Conservation (phyloP, 2,329 filamentous ascomycete species). For the Colletotrichum musicola region DNA sequence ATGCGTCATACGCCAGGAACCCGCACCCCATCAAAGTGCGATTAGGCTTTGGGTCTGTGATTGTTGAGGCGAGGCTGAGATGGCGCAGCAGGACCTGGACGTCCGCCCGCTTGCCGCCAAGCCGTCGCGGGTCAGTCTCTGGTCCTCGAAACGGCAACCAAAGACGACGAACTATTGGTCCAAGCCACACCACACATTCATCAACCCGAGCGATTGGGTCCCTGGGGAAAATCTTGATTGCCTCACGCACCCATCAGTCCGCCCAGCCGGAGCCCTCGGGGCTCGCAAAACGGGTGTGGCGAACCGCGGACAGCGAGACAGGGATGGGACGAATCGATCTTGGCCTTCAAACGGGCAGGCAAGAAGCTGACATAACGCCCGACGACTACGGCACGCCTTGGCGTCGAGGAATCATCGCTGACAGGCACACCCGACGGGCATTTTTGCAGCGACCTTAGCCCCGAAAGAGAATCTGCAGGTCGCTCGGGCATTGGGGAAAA, state of each 20-base stretch:
- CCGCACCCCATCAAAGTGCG: not conserved
- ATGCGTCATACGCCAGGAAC: conserved; percentile 8
- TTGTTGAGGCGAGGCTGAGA: conserved; percentile 25
- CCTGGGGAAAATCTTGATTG: not conserved
- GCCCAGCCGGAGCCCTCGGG: conserved; percentile 34
- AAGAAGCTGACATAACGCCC: conserved; percentile 18
- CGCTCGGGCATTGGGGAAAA: not conserved
- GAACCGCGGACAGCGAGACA: not conserved
- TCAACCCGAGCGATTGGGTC: conserved; percentile 1
- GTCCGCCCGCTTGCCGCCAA: conserved; percentile 4
- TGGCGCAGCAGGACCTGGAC: conserved; percentile 24
- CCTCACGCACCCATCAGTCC: not conserved
- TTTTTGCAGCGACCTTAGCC: not conserved
- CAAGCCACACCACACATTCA: conserved; percentile 11
- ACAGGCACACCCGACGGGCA: conserved; percentile 7
- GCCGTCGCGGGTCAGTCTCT: not conserved
- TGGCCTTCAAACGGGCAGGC: conserved; percentile 6
- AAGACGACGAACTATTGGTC: conserved; percentile 15
- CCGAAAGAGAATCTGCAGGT: conserved; percentile 9
- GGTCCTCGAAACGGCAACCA: not conserved
- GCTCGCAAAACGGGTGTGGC: conserved; percentile 5
- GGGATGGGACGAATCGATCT: conserved; percentile 11
- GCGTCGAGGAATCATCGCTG: conserved; percentile 7
- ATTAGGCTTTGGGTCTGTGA: not conserved
- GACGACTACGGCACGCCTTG: conserved; percentile 11